Percentiles rank a stretch among this genome's conserved stretches.
Conservation (phyloP, 2,329 filamentous ascomycete genomes). For the Sphaerulina populicola region DNA sequence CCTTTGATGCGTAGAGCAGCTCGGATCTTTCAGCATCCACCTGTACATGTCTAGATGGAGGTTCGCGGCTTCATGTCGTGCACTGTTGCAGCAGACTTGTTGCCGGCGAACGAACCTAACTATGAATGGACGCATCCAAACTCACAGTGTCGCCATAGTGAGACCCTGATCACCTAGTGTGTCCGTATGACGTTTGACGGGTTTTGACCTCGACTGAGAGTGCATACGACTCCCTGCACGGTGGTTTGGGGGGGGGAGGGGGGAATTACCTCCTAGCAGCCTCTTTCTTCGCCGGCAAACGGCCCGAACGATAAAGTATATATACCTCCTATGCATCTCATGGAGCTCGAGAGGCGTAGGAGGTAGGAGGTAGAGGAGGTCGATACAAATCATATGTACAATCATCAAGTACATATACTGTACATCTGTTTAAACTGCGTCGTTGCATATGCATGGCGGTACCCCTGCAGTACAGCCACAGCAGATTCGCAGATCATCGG, state of each 20-base stretch:
- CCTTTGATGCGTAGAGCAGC: neutral
- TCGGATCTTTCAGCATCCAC: neutral
- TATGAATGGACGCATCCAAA: neutral
- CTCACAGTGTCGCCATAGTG: neutral
- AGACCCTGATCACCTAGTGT: slow-evolving; percentile 2
- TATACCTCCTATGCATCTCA: neutral
- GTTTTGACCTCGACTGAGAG: neutral
- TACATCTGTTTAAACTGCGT: neutral
- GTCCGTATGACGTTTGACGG: no score
- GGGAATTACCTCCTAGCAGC: neutral
- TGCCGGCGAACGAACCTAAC: neutral
- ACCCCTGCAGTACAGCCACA: slow-evolving; percentile 1
- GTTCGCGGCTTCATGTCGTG: neutral
- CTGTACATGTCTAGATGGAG: neutral
- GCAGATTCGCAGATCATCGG: neutral
- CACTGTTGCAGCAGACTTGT: neutral
- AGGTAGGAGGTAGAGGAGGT: no score
- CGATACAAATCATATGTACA: no score
- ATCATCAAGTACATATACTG: no score
- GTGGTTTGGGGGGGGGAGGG: no score
- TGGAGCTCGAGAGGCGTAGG: neutral
- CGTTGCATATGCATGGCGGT: neutral
- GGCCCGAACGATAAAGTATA: neutral
- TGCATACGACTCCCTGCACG: neutral
- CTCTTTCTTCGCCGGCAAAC: neutral